Conservation (phyloP, 306 rosid genomes). For the Castanea sativa region DNA sequence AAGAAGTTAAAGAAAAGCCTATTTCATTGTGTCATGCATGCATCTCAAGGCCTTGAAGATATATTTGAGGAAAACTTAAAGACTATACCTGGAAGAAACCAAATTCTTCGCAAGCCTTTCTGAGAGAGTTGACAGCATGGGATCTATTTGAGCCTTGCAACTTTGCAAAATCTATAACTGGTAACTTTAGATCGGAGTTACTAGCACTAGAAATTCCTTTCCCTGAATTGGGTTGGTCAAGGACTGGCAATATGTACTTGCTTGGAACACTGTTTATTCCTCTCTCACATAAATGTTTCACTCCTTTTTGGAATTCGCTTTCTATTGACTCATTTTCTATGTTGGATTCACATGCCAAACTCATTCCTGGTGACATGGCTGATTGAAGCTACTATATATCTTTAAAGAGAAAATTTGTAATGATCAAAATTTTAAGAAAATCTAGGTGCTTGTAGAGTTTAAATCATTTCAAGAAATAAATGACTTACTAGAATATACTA, state of each 20-base stretch:
- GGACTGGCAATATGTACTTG: slow-evolving; percentile 26
- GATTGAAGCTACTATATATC: no score
- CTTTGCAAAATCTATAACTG: slow-evolving; percentile 65
- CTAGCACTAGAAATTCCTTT: background rate
- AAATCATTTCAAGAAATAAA: no score
- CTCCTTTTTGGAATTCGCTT: slow-evolving; percentile 25
- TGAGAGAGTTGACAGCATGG: slow-evolving; percentile 48
- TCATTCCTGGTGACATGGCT: no score
- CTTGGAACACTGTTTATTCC: slow-evolving; percentile 15
- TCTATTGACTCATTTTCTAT: background rate
- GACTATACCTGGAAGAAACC: slow-evolving; percentile 76
- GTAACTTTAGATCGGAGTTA: slow-evolving; percentile 40
- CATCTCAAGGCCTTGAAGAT: no score
- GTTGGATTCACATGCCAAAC: no score
- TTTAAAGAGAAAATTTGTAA: no score
- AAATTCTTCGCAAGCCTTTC: slow-evolving; percentile 51
- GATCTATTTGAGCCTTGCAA: slow-evolving; percentile 55
- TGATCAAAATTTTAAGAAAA: no score
- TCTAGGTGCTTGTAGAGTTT: no score
- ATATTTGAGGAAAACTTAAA: no score
- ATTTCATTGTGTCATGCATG: background rate
- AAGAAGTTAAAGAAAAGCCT: background rate
- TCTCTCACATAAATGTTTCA: slow-evolving; percentile 17
- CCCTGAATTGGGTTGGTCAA: slow-evolving; percentile 11
- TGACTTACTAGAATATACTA: no score